Evolutionary conservation across 2,329 filamentous ascomycete genomes (phyloP).

Genomic region (Penicillium sp.): DNA sequence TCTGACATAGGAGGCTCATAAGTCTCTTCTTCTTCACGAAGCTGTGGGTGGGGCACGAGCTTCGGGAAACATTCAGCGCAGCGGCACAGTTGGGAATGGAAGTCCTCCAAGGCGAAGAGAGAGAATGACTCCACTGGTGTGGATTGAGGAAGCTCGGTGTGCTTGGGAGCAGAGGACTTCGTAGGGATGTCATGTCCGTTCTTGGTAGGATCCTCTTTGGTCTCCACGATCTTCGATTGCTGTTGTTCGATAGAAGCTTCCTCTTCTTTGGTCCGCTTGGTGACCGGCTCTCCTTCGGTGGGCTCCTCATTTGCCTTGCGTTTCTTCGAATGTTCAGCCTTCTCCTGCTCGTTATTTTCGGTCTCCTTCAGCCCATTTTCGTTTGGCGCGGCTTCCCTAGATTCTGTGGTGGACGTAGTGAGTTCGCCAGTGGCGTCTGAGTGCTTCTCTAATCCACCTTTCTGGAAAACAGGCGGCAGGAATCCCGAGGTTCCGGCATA

Average conservation of each 20-base stretch:
- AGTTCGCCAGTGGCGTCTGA: background rate
- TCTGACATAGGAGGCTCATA: conserved; percentile 89
- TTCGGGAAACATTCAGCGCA: conserved; percentile 77
- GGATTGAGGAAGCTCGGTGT: conserved; percentile 55
- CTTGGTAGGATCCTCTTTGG: conserved; percentile 1
- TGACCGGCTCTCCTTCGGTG: conserved; percentile 24
- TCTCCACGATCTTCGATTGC: conserved; percentile 3
- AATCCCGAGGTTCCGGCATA: conserved; percentile 83
- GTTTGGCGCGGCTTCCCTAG: background rate
- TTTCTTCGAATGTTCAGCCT: conserved; percentile 54
- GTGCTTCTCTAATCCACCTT: conserved; percentile 26
- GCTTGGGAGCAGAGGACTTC: conserved; percentile 51
- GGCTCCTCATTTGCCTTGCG: conserved; percentile 61
- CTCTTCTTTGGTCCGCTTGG: conserved; percentile 52
- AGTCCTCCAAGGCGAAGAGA: conserved; percentile 75
- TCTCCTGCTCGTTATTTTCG: conserved; percentile 3
- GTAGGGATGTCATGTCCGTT: conserved; percentile 7
- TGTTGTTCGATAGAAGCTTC: conserved; percentile 13
- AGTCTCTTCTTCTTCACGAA: conserved; percentile 89
- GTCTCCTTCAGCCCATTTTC: background rate
- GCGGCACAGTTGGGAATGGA: conserved; percentile 78
- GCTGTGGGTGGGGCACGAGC: conserved; percentile 69
- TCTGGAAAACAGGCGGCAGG: conserved; percentile 65
- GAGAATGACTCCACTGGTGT: conserved; percentile 64
- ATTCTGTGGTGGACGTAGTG: background rate